Conservation (phyloP, 139 green algal species). For the Zygnema cylindricum region DNA sequence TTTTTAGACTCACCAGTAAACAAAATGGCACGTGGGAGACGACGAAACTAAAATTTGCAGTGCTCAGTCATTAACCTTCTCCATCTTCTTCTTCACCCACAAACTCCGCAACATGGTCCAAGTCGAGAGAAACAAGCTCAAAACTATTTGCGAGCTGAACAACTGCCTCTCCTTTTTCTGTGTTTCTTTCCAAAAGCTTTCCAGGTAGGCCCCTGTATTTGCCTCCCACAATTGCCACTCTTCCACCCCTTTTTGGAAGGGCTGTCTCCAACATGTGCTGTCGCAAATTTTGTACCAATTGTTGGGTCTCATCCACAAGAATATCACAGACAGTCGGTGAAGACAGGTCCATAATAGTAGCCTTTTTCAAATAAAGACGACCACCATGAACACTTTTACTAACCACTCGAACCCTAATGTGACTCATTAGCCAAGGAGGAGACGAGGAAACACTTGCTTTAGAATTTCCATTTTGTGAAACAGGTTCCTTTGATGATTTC, state of each 20-base stretch:
- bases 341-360: conserved; percentile 60
- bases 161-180: conserved; percentile 29
- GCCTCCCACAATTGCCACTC: conserved; percentile 55
- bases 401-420: conserved; percentile 64
- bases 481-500: not conserved
- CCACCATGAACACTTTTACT: conserved; percentile 59
- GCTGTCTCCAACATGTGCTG: conserved; percentile 63
- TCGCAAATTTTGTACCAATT: conserved; percentile 42
- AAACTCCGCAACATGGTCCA: conserved; percentile 66
- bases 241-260: conserved; percentile 63
- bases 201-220: conserved; percentile 46
- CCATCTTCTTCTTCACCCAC: conserved; percentile 23
- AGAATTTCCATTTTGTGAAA: not conserved
- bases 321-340: conserved; percentile 40
- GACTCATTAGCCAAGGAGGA: conserved; percentile 57
- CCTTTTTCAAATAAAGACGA: conserved; percentile 68
- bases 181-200: conserved; percentile 60
- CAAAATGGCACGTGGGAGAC: not conserved
- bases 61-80: not conserved
- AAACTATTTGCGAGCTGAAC: conserved; percentile 61
- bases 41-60: not conserved
- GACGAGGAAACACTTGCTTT: not conserved
- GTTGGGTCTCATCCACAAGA: conserved; percentile 35
- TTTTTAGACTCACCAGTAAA: not conserved
- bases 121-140: conserved; percentile 26